Percentiles rank a stretch among this genome's conserved stretches.
phyloP scores from a whole-genome alignment of 1,139 yeast species.

The Yamadazyma kanchanaburiensis region DNA sequence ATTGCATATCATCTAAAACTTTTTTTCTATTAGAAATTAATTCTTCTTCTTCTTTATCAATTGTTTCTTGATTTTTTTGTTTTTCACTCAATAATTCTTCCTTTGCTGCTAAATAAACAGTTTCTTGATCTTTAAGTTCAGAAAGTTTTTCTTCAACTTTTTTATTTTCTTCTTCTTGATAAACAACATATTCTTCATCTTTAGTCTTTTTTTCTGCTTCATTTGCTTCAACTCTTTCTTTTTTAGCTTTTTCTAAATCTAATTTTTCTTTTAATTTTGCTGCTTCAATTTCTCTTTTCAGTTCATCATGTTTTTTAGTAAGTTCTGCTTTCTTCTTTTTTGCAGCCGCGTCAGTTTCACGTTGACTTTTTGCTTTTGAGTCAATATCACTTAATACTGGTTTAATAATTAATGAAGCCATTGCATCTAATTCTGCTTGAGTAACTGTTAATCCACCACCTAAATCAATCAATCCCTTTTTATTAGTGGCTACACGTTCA shows the following conservation, averaged over 20 bases:
- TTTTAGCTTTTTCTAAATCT: constrained; percentile 38
- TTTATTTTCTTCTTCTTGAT: constrained; percentile 32
- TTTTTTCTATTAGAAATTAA: constrained; percentile 36
- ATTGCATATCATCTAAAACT: constrained; percentile 46
- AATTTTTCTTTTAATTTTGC: constrained; percentile 47
- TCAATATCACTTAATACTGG: constrained; percentile 83
- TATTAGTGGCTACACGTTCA: constrained; percentile 46
- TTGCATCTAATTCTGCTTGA: constrained; percentile 69
- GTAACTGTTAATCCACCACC: constrained; percentile 90
- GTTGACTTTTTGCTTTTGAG: constrained; percentile 67
- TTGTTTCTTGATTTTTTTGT: constrained; percentile 38
- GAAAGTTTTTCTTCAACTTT: constrained; percentile 35
- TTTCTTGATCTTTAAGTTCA: constrained; percentile 34
- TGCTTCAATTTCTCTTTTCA: constrained; percentile 47
- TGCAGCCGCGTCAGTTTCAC: constrained; percentile 52
- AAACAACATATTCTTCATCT: constrained; percentile 30
- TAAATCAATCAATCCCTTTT: constrained; percentile 61
- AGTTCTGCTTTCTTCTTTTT: constrained; percentile 33
- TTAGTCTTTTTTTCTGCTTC: constrained; percentile 41
- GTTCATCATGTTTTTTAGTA: constrained; percentile 36
- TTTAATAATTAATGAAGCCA: constrained; percentile 78
- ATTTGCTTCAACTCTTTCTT: constrained; percentile 30
- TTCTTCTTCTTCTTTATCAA: constrained; percentile 41
- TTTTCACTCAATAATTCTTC: constrained; percentile 37
- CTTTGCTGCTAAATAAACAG: constrained; percentile 31